A percentile compares a stretch with the other conserved stretches of the same genome.
These are phyloP conservation scores for Ceratorhiza oryzae-sativae DNA, from an alignment of 1,284 basidiomycete genomes.

Conservation along the genomic window DNA sequence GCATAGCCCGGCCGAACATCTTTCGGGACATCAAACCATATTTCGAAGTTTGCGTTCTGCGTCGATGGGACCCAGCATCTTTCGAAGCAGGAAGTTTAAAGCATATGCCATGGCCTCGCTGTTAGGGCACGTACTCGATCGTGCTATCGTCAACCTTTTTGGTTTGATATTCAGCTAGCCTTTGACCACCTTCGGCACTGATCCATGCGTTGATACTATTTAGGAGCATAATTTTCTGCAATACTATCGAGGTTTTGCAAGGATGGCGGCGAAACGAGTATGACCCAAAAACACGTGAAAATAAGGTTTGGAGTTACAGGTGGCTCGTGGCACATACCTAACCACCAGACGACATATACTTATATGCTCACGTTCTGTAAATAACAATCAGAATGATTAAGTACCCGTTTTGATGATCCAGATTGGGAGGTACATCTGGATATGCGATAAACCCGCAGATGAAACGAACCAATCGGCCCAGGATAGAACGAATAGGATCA, in stretches of 20 bases:
- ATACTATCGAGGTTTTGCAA: no score
- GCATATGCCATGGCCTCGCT: background rate
- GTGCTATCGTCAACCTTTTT: conserved; percentile 2
- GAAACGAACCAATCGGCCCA: no score
- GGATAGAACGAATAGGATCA: no score
- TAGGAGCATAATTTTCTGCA: background rate
- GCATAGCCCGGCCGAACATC: background rate
- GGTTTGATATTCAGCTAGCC: conserved; percentile 4
- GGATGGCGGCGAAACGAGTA: background rate
- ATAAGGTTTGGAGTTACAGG: background rate
- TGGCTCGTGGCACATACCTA: background rate
- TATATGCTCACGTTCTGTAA: no score
- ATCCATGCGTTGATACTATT: background rate
- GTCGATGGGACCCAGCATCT: conserved; percentile 30
- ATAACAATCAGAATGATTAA: no score
- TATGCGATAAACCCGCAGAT: no score
- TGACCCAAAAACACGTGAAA: background rate
- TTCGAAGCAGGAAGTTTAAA: background rate
- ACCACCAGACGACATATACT: no score
- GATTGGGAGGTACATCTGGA: no score
- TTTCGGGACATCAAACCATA: background rate
- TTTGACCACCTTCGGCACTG: background rate
- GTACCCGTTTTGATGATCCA: no score
- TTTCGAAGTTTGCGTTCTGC: conserved; percentile 22
- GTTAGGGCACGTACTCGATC: conserved; percentile 1